Percentiles rank a stretch among this genome's conserved stretches.
Evolutionary conservation across 2,329 filamentous ascomycete species (phyloP).

Genomic region (Claviceps lovelessii): DNA sequence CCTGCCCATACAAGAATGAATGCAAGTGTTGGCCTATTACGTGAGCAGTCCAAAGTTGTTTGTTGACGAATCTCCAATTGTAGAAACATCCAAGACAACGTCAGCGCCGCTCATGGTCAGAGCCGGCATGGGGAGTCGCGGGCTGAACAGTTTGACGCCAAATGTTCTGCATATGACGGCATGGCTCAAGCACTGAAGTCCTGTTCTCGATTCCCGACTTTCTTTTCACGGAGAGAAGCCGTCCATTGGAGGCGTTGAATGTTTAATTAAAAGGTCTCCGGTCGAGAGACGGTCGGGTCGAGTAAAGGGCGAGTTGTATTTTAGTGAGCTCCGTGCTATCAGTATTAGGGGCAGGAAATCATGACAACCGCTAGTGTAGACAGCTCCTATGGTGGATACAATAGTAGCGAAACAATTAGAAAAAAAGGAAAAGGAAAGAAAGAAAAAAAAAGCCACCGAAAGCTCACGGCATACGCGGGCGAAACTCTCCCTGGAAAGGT

Average conservation of each 20-base stretch:
- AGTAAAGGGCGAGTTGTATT: background rate
- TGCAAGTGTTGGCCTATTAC: too few relatives aligned
- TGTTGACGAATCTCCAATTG: background rate
- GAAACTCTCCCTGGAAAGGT: background rate
- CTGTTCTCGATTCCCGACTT: too few relatives aligned
- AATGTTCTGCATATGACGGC: background rate
- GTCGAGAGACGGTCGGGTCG: background rate
- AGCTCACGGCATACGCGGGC: background rate
- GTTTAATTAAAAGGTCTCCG: constrained; percentile 3
- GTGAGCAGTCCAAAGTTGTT: too few relatives aligned
- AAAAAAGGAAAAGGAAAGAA: too few relatives aligned
- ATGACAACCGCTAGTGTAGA: background rate
- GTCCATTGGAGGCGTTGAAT: background rate
- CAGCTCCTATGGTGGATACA: background rate
- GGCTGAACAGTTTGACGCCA: background rate
- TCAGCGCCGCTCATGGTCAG: background rate
- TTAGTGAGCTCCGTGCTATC: background rate
- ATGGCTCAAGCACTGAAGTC: background rate
- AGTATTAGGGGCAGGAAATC: background rate
- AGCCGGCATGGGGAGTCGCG: too few relatives aligned
- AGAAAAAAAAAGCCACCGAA: background rate
- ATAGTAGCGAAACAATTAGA: background rate
- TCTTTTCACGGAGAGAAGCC: background rate
- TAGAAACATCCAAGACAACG: background rate
- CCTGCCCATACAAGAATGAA: too few relatives aligned